These are phyloP conservation scores for Pseudozyma thailandica DNA, from an alignment of 1,284 basidiomycete species.

Conservation along the genomic window DNA sequence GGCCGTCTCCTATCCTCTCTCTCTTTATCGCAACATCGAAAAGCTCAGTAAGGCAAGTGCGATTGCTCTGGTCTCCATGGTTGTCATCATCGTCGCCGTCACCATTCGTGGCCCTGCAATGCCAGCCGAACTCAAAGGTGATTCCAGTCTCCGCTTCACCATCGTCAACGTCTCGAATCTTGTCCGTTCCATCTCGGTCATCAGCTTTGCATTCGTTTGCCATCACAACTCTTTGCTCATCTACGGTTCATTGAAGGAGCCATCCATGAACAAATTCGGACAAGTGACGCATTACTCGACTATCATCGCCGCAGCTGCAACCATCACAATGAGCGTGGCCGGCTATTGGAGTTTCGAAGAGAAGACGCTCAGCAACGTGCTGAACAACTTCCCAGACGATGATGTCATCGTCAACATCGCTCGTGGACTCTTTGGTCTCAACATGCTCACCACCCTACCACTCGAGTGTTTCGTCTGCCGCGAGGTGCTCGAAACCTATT, in stretches of 20 bases:
- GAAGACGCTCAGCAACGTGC: slow-evolving; percentile 76
- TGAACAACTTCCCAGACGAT: slow-evolving; percentile 67
- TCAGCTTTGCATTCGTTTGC: slow-evolving; percentile 68
- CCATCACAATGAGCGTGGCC: slow-evolving; percentile 78
- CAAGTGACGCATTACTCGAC: slow-evolving; percentile 80
- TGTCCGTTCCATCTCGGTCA: slow-evolving; percentile 64
- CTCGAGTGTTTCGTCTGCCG: slow-evolving; percentile 92
- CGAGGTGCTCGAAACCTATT: slow-evolving; percentile 73
- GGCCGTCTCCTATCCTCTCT: slow-evolving; percentile 83
- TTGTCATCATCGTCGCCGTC: slow-evolving; percentile 89
- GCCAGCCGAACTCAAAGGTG: slow-evolving; percentile 81
- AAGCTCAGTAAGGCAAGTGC: slow-evolving; percentile 92
- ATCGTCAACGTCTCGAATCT: slow-evolving; percentile 79
- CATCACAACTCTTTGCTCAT: slow-evolving; percentile 72
- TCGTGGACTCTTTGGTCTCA: slow-evolving; percentile 92
- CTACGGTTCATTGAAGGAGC: slow-evolving; percentile 89
- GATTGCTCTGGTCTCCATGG: slow-evolving; percentile 82
- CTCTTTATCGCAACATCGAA: slow-evolving; percentile 95
- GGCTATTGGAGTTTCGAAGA: slow-evolving; percentile 93
- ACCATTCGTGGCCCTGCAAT: slow-evolving; percentile 85
- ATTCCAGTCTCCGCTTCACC: slow-evolving; percentile 74
- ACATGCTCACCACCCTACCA: slow-evolving; percentile 97
- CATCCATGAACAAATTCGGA: slow-evolving; percentile 93
- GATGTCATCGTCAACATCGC: slow-evolving; percentile 75
- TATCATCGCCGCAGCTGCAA: slow-evolving; percentile 62